Evolutionary conservation across 345 rosid species (phyloP).

Genomic region (Erysimum cheiranthoides): DNA sequence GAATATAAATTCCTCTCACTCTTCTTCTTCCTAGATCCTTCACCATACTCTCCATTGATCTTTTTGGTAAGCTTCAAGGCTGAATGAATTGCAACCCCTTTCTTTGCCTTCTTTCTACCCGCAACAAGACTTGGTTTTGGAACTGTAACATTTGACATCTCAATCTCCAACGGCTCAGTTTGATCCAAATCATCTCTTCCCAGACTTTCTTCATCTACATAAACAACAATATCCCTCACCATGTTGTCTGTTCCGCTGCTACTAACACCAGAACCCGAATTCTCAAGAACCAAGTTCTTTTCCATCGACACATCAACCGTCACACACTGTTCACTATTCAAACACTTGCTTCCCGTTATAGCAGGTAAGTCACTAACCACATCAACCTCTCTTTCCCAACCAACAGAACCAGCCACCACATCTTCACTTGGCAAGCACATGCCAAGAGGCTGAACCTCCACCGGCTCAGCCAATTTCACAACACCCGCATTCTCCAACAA

Average conservation of each 20-base stretch:
- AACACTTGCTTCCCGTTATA: constrained; percentile 55
- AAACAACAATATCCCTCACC: constrained; percentile 27
- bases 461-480: not conserved
- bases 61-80: constrained; percentile 35
- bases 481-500: not conserved
- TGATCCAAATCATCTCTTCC: constrained; percentile 29
- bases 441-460: constrained; percentile 18
- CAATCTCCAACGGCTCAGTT: constrained; percentile 10
- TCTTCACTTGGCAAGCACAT: constrained; percentile 15
- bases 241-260: not conserved
- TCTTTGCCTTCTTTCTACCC: constrained; percentile 50
- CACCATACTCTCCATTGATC: constrained; percentile 26
- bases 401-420: not conserved
- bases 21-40: constrained; percentile 35
- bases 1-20: constrained; percentile 42
- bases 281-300: constrained; percentile 39
- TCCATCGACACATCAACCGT: constrained; percentile 19
- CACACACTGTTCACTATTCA: constrained; percentile 24
- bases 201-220: not conserved
- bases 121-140: constrained; percentile 29
- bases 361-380: constrained; percentile 65
- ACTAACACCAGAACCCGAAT: constrained; percentile 10
- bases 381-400: constrained; percentile 45
- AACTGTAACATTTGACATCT: constrained; percentile 18
- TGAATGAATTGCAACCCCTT: constrained; percentile 32